Percentiles rank a stretch among this genome's conserved stretches.
Evolutionary conservation across 768 basidiomycete species (phyloP).

Genomic region (Pleurotus tuber-regium): DNA sequence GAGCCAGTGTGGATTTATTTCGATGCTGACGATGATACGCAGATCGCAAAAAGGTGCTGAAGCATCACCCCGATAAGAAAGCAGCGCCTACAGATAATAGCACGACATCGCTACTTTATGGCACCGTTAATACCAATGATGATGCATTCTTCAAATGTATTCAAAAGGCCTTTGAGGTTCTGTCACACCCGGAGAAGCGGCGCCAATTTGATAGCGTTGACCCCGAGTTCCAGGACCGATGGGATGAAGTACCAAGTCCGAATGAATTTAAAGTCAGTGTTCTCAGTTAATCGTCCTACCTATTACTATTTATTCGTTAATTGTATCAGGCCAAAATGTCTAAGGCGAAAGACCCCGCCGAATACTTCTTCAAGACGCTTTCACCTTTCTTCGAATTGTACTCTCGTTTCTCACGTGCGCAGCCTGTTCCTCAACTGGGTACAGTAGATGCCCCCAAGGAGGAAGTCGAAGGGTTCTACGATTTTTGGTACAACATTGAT

Average conservation of each 20-base stretch:
- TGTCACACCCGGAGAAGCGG: slow-evolving; percentile 82
- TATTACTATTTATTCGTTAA: neutral
- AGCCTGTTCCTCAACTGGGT: slow-evolving; percentile 85
- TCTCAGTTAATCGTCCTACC: neutral
- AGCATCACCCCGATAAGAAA: slow-evolving; percentile 98
- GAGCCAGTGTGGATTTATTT: neutral
- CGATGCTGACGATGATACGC: slow-evolving; percentile 3
- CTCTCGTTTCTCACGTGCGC: slow-evolving; percentile 84
- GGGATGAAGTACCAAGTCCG: slow-evolving; percentile 74
- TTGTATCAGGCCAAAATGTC: slow-evolving; percentile 41
- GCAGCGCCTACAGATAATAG: slow-evolving; percentile 33
- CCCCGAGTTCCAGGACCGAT: slow-evolving; percentile 65
- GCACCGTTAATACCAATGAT: slow-evolving; percentile 72
- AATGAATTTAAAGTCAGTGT: slow-evolving; percentile 52
- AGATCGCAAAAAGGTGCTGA: slow-evolving; percentile 99
- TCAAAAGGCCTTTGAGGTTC: slow-evolving; percentile 94
- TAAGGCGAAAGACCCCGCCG: slow-evolving; percentile 25
- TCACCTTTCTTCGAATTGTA: slow-evolving; percentile 87
- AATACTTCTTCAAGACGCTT: slow-evolving; percentile 68
- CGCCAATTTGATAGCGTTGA: slow-evolving; percentile 98
- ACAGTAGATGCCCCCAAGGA: slow-evolving; percentile 67
- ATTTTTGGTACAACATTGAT: slow-evolving; percentile 99
- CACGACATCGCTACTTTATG: slow-evolving; percentile 16
- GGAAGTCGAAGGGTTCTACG: slow-evolving; percentile 90
- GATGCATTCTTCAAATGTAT: slow-evolving; percentile 99